phyloP scores from a whole-genome alignment of 208 protist species.

The Naegleria lovaniensis region DNA sequence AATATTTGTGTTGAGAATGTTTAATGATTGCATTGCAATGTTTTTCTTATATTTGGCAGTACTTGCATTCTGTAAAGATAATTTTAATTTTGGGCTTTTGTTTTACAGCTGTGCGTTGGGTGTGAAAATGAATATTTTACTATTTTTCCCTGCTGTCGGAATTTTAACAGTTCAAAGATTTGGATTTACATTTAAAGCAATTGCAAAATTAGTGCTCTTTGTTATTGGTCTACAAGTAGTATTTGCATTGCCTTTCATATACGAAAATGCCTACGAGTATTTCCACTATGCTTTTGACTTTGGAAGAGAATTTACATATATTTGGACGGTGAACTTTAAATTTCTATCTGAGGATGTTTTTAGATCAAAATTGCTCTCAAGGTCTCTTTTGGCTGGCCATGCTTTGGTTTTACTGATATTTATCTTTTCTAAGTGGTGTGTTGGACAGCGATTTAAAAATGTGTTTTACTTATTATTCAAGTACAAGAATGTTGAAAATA shows the following conservation, averaged over 20 bases:
- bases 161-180: conserved; percentile 50
- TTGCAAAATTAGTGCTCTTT: conserved; percentile 33
- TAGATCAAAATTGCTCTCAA: conserved; percentile 42
- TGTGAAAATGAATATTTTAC: conserved; percentile 90
- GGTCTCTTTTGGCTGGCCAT: conserved; percentile 55
- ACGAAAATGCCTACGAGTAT: neutral
- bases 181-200: conserved; percentile 53
- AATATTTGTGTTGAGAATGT: conserved; percentile 71
- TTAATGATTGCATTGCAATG: conserved; percentile 78
- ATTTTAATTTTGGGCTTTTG: neutral
- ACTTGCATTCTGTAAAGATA: conserved; percentile 26
- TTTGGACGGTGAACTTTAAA: conserved; percentile 32
- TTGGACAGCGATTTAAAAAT: neutral
- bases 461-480: neutral
- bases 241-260: neutral
- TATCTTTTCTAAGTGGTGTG: conserved; percentile 42
- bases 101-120: conserved; percentile 59
- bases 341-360: conserved; percentile 28
- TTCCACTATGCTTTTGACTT: conserved; percentile 18
- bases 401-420: conserved; percentile 26
- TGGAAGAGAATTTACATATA: conserved; percentile 24
- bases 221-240: neutral
- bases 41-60: conserved; percentile 63
- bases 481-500: neutral
- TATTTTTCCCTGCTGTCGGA: conserved; percentile 77